Conservation (phyloP, 257 asterid species). For the Prunella vulgaris region DNA sequence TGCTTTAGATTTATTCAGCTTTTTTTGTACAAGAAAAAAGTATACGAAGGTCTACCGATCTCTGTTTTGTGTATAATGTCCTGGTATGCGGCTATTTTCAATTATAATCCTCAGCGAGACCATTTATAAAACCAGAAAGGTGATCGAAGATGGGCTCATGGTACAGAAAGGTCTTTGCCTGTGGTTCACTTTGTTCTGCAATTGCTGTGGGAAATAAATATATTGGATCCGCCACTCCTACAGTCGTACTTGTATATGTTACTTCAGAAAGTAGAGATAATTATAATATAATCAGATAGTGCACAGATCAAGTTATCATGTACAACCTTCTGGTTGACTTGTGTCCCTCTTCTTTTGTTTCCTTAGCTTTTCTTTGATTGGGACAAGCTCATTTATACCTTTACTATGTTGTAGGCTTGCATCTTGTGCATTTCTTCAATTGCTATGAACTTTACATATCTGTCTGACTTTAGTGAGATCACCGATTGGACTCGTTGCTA, state of each 20-base stretch:
- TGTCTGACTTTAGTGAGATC: background rate
- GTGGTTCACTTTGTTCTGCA: slow-evolving; percentile 9
- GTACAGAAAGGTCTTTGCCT: background rate
- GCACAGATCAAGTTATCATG: slow-evolving; percentile 1
- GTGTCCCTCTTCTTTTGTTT: background rate
- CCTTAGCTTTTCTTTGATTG: background rate
- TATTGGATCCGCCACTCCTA: background rate
- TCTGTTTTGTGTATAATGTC: slow-evolving; percentile 6
- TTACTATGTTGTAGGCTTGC: background rate
- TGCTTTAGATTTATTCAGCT: background rate
- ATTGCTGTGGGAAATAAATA: slow-evolving; percentile 1
- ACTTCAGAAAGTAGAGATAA: slow-evolving; percentile 5
- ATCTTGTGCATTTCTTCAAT: background rate
- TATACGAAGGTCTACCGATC: background rate
- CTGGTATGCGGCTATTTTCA: background rate
- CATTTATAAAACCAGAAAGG: background rate
- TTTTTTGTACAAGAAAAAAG: background rate
- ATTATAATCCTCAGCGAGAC: background rate
- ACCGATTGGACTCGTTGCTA: background rate
- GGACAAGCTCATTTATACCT: background rate
- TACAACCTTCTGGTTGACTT: background rate
- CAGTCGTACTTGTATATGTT: background rate
- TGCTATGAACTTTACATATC: background rate
- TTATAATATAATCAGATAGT: background rate
- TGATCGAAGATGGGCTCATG: background rate